These are phyloP conservation scores for Yamadazyma nakazawae DNA, from an alignment of 805 yeast genomes.

Conservation along the genomic window DNA sequence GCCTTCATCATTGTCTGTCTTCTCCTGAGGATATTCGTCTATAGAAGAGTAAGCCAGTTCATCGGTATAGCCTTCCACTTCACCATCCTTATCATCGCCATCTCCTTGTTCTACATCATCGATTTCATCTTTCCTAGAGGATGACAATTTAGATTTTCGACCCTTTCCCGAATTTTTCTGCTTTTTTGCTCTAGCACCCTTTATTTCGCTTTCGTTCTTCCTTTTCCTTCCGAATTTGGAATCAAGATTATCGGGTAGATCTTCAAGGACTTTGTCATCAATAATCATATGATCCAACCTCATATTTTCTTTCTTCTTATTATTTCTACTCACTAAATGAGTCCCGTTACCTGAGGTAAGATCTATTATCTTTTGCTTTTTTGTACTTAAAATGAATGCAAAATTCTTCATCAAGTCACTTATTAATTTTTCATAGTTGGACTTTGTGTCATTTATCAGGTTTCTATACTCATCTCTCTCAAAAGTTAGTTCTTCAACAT, in stretches of 20 bases:
- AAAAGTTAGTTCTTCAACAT: constrained; percentile 13
- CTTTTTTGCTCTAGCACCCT: constrained; percentile 4
- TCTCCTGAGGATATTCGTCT: not conserved
- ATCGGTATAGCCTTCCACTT: not conserved
- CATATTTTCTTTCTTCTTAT: not conserved
- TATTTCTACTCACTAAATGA: not conserved
- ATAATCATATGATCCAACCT: not conserved
- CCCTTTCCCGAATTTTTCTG: not conserved
- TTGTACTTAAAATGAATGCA: constrained; percentile 6
- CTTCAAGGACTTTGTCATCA: not conserved
- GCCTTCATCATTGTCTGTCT: not conserved
- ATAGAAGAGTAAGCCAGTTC: not conserved
- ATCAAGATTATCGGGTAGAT: not conserved
- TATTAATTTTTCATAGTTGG: not conserved
- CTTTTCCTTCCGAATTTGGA: constrained; percentile 13
- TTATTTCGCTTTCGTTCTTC: constrained; percentile 6
- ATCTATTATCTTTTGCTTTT: constrained; percentile 8
- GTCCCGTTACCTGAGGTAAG: not conserved
- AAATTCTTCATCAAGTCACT: constrained; percentile 5
- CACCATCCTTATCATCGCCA: not conserved
- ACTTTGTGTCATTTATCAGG: not conserved
- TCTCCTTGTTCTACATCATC: constrained; percentile 7
- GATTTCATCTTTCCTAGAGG: constrained; percentile 8
- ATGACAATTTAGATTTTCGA: not conserved
- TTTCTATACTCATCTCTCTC: constrained; percentile 4